phyloP scores from a whole-genome alignment of 2,329 filamentous ascomycete species.

The Huntiella omanensis region DNA sequence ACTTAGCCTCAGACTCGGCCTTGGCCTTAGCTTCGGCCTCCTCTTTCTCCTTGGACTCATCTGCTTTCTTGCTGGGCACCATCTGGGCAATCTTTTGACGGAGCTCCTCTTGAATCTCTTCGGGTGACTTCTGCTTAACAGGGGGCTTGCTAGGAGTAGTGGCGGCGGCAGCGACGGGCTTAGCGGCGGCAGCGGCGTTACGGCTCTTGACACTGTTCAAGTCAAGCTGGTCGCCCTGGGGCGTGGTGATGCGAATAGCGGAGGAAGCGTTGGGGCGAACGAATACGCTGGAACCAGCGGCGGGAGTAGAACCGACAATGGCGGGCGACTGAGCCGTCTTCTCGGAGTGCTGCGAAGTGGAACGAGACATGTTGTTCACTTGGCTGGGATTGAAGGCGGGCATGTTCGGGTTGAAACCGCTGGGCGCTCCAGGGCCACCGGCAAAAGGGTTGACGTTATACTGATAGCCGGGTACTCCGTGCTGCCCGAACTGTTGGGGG shows the following conservation, averaged over 20 bases:
- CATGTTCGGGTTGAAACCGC: slow-evolving; percentile 18
- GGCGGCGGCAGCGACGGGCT: slow-evolving; percentile 51
- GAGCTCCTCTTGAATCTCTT: slow-evolving; percentile 70
- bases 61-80: slow-evolving; percentile 16
- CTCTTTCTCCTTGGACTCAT: slow-evolving; percentile 13
- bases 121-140: slow-evolving; percentile 53
- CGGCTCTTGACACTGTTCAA: slow-evolving; percentile 41
- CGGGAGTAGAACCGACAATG: slow-evolving; percentile 35
- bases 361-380: slow-evolving; percentile 61
- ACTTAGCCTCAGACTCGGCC: slow-evolving; percentile 15
- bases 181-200: slow-evolving; percentile 37
- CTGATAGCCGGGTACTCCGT: slow-evolving; percentile 24
- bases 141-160: slow-evolving; percentile 59
- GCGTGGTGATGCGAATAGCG: slow-evolving; percentile 69
- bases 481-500: slow-evolving; percentile 9
- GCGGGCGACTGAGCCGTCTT: slow-evolving; percentile 44
- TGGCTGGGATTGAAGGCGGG: slow-evolving; percentile 15
- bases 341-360: slow-evolving; percentile 36
- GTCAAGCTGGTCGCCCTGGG: slow-evolving; percentile 59
- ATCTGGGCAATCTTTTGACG: slow-evolving; percentile 58
- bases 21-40: slow-evolving; percentile 15
- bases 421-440: slow-evolving; percentile 26
- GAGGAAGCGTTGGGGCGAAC: slow-evolving; percentile 22
- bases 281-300: slow-evolving; percentile 7
- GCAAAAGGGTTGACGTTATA: slow-evolving; percentile 25